Percentiles rank a stretch among this genome's conserved stretches.
These are phyloP conservation scores for Syzygium aromaticum DNA, from an alignment of 345 rosid species.

Conservation along the genomic window DNA sequence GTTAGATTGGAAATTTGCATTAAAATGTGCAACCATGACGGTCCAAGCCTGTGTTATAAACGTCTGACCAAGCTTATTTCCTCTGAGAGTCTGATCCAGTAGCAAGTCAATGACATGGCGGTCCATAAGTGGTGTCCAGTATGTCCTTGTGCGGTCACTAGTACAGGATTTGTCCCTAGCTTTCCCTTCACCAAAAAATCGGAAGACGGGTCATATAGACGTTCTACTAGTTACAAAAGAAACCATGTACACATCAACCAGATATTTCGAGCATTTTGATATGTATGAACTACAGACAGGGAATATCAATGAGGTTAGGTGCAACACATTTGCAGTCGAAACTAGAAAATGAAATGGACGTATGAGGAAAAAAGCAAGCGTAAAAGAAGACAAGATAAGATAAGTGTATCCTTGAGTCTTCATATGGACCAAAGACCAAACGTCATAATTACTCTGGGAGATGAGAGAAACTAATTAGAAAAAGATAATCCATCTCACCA, in stretches of 20 bases:
- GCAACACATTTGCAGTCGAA: not conserved
- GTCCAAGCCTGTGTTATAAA: constrained; percentile 75
- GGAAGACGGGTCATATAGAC: not conserved
- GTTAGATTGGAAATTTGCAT: constrained; percentile 46
- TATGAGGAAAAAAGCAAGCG: not conserved
- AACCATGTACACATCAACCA: not conserved
- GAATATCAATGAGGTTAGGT: not conserved
- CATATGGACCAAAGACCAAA: not conserved
- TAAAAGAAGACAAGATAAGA: not conserved
- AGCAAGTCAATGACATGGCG: constrained; percentile 64
- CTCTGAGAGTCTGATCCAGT: constrained; percentile 59
- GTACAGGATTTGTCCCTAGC: constrained; percentile 15
- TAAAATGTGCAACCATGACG: constrained; percentile 55
- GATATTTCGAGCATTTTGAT: not conserved
- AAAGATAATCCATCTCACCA: constrained; percentile 20
- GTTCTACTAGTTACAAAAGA: not conserved
- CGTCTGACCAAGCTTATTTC: constrained; percentile 79
- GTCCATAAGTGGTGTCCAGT: constrained; percentile 94
- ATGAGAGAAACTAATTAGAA: not conserved
- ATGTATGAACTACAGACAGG: not conserved
- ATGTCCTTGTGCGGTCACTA: constrained; percentile 67
- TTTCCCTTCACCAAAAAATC: constrained; percentile 34
- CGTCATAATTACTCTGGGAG: not conserved
- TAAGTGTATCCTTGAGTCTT: not conserved
- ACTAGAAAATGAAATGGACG: not conserved